Percentiles rank a stretch among this genome's conserved stretches.
Conservation (phyloP, 495 filamentous ascomycete species). For the Elasticomyces elasticus region DNA sequence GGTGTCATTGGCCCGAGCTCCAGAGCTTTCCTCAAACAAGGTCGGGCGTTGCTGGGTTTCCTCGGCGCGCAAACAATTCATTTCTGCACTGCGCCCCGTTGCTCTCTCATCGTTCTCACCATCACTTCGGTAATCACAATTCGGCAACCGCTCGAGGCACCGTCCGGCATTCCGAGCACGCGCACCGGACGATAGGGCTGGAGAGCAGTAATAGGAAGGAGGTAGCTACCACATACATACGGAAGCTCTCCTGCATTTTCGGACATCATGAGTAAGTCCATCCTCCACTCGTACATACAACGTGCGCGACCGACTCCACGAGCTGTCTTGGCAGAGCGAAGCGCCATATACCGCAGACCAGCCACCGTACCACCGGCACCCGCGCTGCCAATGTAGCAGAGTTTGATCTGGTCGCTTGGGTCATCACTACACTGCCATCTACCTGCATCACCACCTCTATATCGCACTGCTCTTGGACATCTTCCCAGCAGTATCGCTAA, state of each 20-base stretch:
- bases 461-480: not conserved
- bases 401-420: not conserved
- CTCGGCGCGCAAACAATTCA: too few relatives aligned
- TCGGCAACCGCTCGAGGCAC: too few relatives aligned
- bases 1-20: constrained; percentile 3
- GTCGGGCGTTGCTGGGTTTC: not conserved
- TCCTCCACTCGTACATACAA: not conserved
- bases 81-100: constrained; percentile 4
- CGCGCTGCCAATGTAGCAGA: constrained; percentile 1
- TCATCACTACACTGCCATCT: not conserved
- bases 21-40: not conserved
- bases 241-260: not conserved
- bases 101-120: not conserved
- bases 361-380: not conserved
- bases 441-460: not conserved
- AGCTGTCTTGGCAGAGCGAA: not conserved
- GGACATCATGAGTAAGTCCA: constrained; percentile 7
- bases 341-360: not conserved
- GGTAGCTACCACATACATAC: not conserved
- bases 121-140: too few relatives aligned
- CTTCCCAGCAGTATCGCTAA: not conserved
- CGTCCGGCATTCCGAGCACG: too few relatives aligned
- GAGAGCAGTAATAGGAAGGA: too few relatives aligned
- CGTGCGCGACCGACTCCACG: not conserved
- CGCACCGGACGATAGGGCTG: too few relatives aligned